Evolutionary conservation across 2,329 filamentous ascomycete species (phyloP).

Genomic region (Trichoderma aggressivum): DNA sequence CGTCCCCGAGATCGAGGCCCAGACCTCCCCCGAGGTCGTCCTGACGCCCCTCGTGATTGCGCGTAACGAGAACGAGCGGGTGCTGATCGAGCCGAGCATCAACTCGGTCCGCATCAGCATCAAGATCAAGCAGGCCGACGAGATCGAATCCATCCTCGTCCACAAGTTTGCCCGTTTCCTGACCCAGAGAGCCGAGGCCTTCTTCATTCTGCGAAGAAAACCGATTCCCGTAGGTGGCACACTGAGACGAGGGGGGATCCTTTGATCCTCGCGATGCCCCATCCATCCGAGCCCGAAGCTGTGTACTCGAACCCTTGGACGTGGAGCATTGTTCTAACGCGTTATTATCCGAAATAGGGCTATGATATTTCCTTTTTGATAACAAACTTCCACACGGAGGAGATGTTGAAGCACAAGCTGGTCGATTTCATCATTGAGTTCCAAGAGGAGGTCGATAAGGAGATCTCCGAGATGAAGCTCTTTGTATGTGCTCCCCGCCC

Average conservation of each 20-base stretch:
- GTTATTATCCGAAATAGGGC: slow-evolving; percentile 53
- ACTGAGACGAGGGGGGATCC: neutral
- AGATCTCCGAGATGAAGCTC: slow-evolving; percentile 99
- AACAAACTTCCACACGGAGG: slow-evolving; percentile 97
- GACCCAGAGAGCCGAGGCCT: slow-evolving; percentile 90
- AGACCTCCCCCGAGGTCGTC: slow-evolving; percentile 87
- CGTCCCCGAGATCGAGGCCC: slow-evolving; percentile 94
- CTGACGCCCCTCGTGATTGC: slow-evolving; percentile 87
- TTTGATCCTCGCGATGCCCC: neutral
- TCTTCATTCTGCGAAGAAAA: slow-evolving; percentile 94
- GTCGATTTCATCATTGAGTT: slow-evolving; percentile 85
- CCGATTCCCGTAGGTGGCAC: slow-evolving; percentile 78
- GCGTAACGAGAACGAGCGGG: slow-evolving; percentile 88
- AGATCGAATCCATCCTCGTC: slow-evolving; percentile 96
- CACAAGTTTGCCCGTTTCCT: slow-evolving; percentile 98
- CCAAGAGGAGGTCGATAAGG: slow-evolving; percentile 99
- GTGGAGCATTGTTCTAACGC: neutral
- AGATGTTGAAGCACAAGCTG: slow-evolving; percentile 98
- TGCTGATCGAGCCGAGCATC: slow-evolving; percentile 92
- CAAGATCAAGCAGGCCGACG: slow-evolving; percentile 98
- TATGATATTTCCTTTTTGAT: slow-evolving; percentile 99
- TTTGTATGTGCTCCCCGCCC: slow-evolving; percentile 66
- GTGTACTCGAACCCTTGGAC: neutral
- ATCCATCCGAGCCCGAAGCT: neutral
- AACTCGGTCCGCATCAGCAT: slow-evolving; percentile 97